Percentiles rank a stretch among this genome's conserved stretches.
Conservation (phyloP, 306 rosid species). For the Cicer arietinum region DNA sequence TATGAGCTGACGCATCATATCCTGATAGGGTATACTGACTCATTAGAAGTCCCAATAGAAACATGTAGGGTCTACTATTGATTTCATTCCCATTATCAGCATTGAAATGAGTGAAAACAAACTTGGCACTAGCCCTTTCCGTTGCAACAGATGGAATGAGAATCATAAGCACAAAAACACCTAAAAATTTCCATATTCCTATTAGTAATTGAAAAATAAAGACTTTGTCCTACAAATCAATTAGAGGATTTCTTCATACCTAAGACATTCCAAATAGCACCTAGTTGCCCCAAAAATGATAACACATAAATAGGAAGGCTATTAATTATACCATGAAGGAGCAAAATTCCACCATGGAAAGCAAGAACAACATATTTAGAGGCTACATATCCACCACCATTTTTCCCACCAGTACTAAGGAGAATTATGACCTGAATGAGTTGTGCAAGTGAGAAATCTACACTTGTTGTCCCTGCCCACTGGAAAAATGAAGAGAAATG, state of each 20-base stretch:
- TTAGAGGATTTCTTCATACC: conserved; percentile 54
- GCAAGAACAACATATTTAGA: conserved; percentile 76
- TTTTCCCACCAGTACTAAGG: conserved; percentile 89
- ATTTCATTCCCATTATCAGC: conserved; percentile 80
- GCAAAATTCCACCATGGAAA: conserved; percentile 77
- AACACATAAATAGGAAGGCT: conserved; percentile 74
- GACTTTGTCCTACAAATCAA: background rate
- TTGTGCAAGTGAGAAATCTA: conserved; percentile 83
- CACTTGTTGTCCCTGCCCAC: conserved; percentile 99
- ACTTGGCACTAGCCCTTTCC: conserved; percentile 75
- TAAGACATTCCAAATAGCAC: conserved; percentile 80
- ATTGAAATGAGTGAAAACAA: conserved; percentile 91
- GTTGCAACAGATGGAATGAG: conserved; percentile 74
- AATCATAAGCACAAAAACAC: conserved; percentile 83
- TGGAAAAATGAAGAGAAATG: conserved; percentile 56
- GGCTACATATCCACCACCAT: conserved; percentile 74
- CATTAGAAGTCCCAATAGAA: conserved; percentile 88
- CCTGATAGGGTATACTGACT: conserved; percentile 89
- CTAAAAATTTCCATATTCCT: conserved; percentile 47
- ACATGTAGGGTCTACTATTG: conserved; percentile 65
- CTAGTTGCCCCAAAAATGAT: conserved; percentile 82
- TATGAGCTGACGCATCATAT: conserved; percentile 94
- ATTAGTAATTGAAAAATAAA: conserved; percentile 34
- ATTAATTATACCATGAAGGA: conserved; percentile 78
- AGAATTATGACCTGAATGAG: conserved; percentile 86